These are phyloP conservation scores for Erodium chrysanthum DNA, from an alignment of 441 rosid genomes.

Conservation along the genomic window DNA sequence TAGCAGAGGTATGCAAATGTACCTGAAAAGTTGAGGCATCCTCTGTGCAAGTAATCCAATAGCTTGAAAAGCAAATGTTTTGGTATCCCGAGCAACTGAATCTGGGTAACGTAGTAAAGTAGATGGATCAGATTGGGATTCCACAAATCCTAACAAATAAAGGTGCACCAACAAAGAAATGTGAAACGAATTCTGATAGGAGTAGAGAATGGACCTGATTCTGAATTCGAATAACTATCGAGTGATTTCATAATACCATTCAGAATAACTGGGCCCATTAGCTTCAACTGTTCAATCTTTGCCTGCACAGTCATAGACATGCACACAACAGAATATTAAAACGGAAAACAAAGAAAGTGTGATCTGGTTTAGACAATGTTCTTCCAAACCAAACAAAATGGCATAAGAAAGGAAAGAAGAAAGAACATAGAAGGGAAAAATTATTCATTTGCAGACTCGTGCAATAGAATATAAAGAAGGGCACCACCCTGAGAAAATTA, in stretches of 20 bases:
- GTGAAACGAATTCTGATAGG: conserved; percentile 10
- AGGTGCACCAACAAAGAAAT: conserved; percentile 13
- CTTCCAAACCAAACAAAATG: background rate
- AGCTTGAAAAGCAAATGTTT: conserved; percentile 78
- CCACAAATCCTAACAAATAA: conserved; percentile 5
- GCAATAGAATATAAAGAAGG: background rate
- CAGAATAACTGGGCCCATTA: conserved; percentile 89
- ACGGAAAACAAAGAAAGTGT: conserved; percentile 9
- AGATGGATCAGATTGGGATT: conserved; percentile 16
- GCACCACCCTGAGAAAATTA: background rate
- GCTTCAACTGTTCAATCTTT: conserved; percentile 67
- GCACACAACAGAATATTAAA: background rate
- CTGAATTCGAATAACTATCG: conserved; percentile 60
- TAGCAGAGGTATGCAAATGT: conserved; percentile 14
- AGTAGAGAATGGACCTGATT: conserved; percentile 45
- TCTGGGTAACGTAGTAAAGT: conserved; percentile 38
- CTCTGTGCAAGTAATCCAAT: conserved; percentile 88
- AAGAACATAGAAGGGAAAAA: background rate
- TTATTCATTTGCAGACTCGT: background rate
- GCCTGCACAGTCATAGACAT: conserved; percentile 39
- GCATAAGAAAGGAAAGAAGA: background rate
- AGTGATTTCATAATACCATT: conserved; percentile 79
- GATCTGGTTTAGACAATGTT: background rate
- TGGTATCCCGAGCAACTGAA: conserved; percentile 60
- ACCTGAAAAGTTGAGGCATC: conserved; percentile 90